These are phyloP conservation scores for Fraxinus baroniana DNA, from an alignment of 305 asterid species.

Conservation along the genomic window DNA sequence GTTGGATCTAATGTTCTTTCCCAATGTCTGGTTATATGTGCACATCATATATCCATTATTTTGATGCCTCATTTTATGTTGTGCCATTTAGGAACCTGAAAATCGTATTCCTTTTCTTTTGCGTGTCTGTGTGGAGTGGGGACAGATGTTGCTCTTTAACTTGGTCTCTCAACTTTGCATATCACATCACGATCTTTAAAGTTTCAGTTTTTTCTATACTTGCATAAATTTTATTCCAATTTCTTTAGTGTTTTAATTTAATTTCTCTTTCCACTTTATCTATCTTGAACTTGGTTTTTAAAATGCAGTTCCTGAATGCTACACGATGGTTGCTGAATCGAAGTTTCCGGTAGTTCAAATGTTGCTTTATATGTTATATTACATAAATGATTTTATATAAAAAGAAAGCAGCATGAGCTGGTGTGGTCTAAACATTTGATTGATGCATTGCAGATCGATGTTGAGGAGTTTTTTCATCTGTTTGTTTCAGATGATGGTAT, in stretches of 20 bases:
- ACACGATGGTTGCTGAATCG: slow-evolving; percentile 71
- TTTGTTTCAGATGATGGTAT: slow-evolving; percentile 70
- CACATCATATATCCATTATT: background rate
- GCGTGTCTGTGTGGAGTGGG: background rate
- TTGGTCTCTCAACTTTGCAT: background rate
- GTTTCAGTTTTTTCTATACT: background rate
- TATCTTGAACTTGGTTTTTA: slow-evolving; percentile 20
- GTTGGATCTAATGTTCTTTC: background rate
- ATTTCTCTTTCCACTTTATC: slow-evolving; percentile 8
- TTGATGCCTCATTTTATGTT: background rate
- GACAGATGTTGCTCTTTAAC: background rate
- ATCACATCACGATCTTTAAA: slow-evolving; percentile 1
- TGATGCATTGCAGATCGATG: slow-evolving; percentile 51
- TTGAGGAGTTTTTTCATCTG: slow-evolving; percentile 70
- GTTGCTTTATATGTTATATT: slow-evolving; percentile 16
- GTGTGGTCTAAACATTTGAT: slow-evolving; percentile 19
- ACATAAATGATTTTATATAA: slow-evolving; percentile 11
- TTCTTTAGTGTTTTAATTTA: slow-evolving; percentile 3
- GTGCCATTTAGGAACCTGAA: slow-evolving; percentile 12
- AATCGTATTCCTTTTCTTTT: background rate
- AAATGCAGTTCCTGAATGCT: slow-evolving; percentile 80
- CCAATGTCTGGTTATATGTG: background rate
- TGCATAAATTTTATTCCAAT: slow-evolving; percentile 6
- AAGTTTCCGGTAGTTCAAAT: slow-evolving; percentile 66
- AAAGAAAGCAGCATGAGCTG: slow-evolving; percentile 14